A percentile compares a stretch with the other conserved stretches of the same genome.
These are phyloP conservation scores for Styphnolobium japonicum DNA, from an alignment of 306 rosid species.

Conservation along the genomic window DNA sequence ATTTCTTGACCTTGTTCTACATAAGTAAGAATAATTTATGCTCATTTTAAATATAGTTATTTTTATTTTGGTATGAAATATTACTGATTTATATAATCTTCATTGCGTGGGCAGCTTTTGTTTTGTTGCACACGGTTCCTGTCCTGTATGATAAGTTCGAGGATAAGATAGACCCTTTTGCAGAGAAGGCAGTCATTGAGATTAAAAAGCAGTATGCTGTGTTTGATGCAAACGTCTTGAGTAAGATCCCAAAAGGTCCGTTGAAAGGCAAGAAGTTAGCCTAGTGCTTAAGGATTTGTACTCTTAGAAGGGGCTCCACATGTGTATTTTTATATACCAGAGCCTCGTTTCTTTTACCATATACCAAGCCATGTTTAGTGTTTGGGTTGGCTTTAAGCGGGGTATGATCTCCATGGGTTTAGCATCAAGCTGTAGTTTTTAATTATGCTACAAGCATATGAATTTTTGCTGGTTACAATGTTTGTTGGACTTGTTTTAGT, in stretches of 20 bases:
- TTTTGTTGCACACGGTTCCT: slow-evolving; percentile 72
- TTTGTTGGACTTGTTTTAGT: slow-evolving; percentile 22
- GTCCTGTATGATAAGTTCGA: slow-evolving; percentile 72
- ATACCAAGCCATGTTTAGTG: slow-evolving; percentile 13
- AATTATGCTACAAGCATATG: slow-evolving; percentile 25
- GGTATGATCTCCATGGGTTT: slow-evolving; percentile 2
- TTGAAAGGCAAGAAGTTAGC: slow-evolving; percentile 65
- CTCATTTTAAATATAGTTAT: neutral
- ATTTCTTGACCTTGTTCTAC: slow-evolving; percentile 89
- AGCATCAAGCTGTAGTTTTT: slow-evolving; percentile 32
- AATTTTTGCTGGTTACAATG: slow-evolving; percentile 28
- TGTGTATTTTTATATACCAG: neutral
- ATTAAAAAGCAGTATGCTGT: slow-evolving; percentile 67
- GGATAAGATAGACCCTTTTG: slow-evolving; percentile 65
- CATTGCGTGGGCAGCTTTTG: slow-evolving; percentile 55
- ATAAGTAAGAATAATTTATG: slow-evolving; percentile 45
- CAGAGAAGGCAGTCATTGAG: slow-evolving; percentile 62
- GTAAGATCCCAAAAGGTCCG: slow-evolving; percentile 54
- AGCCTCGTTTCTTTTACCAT: slow-evolving; percentile 15
- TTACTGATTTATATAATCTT: neutral
- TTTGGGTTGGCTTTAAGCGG: slow-evolving; percentile 37
- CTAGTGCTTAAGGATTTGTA: slow-evolving; percentile 35
- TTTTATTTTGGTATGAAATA: neutral
- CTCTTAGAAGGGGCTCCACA: neutral
- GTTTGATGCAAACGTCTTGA: slow-evolving; percentile 72